These are phyloP conservation scores for Rhytidhysteron rufulum DNA, from an alignment of 2,329 filamentous ascomycete genomes.

Conservation along the genomic window DNA sequence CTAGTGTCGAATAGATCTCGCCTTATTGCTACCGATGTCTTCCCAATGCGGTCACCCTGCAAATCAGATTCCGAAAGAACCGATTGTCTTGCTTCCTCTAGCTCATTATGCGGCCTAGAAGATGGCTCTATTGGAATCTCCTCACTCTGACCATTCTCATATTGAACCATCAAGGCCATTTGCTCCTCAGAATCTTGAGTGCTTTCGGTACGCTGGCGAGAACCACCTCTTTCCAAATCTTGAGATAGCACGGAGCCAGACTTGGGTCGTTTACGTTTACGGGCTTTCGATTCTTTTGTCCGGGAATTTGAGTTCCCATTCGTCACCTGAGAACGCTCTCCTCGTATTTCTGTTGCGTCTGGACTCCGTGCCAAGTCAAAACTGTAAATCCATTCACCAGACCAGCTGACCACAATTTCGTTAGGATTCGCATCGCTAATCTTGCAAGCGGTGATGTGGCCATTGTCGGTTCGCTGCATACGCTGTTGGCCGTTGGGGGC, in stretches of 20 bases:
- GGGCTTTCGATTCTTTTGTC: slow-evolving; percentile 26
- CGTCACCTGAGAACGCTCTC: slow-evolving; percentile 13
- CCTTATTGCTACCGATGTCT: slow-evolving; percentile 51
- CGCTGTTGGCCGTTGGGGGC: slow-evolving; percentile 57
- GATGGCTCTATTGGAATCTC: slow-evolving; percentile 49
- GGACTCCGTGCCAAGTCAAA: slow-evolving; percentile 61
- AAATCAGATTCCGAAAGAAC: slow-evolving; percentile 51
- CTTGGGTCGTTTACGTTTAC: slow-evolving; percentile 57
- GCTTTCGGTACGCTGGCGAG: slow-evolving; percentile 47
- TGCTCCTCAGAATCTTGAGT: slow-evolving; percentile 35
- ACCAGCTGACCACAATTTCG: slow-evolving; percentile 66
- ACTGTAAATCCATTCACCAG: slow-evolving; percentile 62
- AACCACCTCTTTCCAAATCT: slow-evolving; percentile 43
- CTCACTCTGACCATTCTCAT: slow-evolving; percentile 58
- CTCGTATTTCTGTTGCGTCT: slow-evolving; percentile 47
- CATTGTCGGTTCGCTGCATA: slow-evolving; percentile 53
- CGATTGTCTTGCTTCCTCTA: slow-evolving; percentile 39
- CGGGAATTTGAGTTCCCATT: slow-evolving; percentile 13
- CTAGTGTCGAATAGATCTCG: slow-evolving; percentile 53
- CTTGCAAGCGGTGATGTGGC: slow-evolving; percentile 67
- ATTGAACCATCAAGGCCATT: slow-evolving; percentile 54
- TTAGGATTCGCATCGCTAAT: slow-evolving; percentile 67
- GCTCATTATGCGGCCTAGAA: slow-evolving; percentile 18
- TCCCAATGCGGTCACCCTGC: slow-evolving; percentile 54
- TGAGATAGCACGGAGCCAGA: slow-evolving; percentile 31